These are phyloP conservation scores for Fomitopsis schrenkii DNA, from an alignment of 1,284 basidiomycete genomes.

Conservation along the genomic window DNA sequence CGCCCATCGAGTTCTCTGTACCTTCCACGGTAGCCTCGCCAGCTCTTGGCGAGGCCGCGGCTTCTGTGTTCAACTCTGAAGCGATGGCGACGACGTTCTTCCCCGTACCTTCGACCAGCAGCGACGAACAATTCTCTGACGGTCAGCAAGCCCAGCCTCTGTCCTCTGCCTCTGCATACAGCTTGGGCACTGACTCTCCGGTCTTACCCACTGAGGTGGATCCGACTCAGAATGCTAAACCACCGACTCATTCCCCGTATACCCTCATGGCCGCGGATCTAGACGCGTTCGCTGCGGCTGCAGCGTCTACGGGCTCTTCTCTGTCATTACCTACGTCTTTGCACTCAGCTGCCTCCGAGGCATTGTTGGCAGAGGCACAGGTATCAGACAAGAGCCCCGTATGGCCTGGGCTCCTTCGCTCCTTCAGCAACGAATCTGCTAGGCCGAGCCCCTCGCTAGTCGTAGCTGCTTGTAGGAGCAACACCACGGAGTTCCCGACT, in stretches of 20 bases:
- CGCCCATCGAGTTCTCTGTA: neutral
- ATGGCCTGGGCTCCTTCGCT: neutral
- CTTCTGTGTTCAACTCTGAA: neutral
- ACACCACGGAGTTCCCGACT: neutral
- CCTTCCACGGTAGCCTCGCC: neutral
- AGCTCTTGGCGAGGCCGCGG: neutral
- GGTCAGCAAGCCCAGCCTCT: slow-evolving; percentile 3
- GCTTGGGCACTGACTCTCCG: slow-evolving; percentile 20
- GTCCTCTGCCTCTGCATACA: slow-evolving; percentile 7
- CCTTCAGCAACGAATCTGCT: slow-evolving; percentile 5
- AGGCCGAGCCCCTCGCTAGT: slow-evolving; percentile 3
- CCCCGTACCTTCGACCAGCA: slow-evolving; percentile 2
- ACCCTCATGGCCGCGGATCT: slow-evolving; percentile 21
- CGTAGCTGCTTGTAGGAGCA: neutral
- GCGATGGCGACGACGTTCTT: slow-evolving; percentile 12
- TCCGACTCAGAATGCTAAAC: neutral
- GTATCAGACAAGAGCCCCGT: neutral
- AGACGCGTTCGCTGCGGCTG: slow-evolving; percentile 24
- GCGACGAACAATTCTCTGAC: slow-evolving; percentile 16
- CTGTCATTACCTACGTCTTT: slow-evolving; percentile 24
- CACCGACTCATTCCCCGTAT: neutral
- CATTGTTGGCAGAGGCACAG: neutral
- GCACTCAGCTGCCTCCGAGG: slow-evolving; percentile 9
- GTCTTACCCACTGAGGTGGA: slow-evolving; percentile 19
- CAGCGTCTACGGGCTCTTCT: slow-evolving; percentile 11